These are phyloP conservation scores for Tetradesmus obliquus DNA, from an alignment of 139 green algal species.

Conservation along the genomic window DNA sequence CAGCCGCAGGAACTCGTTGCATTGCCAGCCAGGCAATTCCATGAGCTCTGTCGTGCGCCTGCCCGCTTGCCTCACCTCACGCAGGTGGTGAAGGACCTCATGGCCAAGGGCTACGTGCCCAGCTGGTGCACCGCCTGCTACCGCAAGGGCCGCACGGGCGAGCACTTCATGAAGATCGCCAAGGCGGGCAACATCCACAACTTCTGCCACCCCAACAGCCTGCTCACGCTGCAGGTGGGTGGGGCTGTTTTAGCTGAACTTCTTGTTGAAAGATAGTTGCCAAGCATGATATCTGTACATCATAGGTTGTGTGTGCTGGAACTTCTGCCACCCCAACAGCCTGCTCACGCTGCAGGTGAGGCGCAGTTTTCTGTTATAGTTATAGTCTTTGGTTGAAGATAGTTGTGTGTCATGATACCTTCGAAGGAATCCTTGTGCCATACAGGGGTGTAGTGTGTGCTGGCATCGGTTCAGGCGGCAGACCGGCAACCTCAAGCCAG, in stretches of 20 bases:
- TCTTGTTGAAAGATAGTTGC: background rate
- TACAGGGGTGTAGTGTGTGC: too few relatives aligned
- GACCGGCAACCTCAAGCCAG: too few relatives aligned
- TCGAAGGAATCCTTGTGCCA: too few relatives aligned
- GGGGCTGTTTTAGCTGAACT: background rate
- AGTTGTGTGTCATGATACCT: too few relatives aligned
- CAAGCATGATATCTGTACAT: too few relatives aligned
- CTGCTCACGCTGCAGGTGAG: conserved; percentile 74
- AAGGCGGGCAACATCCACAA: conserved; percentile 84
- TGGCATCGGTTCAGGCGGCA: too few relatives aligned
- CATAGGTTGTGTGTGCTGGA: too few relatives aligned
- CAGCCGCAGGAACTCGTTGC: too few relatives aligned
- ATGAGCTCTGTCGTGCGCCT: too few relatives aligned
- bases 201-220: conserved; percentile 83
- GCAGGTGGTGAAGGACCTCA: conserved; percentile 71
- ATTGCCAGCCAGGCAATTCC: too few relatives aligned
- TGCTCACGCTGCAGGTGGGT: conserved; percentile 73
- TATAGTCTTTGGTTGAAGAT: background rate
- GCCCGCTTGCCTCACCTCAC: too few relatives aligned
- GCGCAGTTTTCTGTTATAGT: background rate
- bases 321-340: conserved; percentile 72
- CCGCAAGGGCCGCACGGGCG: conserved; percentile 78
- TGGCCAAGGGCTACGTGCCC: conserved; percentile 76
- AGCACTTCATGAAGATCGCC: conserved; percentile 85
- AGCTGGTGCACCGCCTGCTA: conserved; percentile 85